phyloP scores from a whole-genome alignment of 1,284 basidiomycete genomes.

The Wallemia hederae region DNA sequence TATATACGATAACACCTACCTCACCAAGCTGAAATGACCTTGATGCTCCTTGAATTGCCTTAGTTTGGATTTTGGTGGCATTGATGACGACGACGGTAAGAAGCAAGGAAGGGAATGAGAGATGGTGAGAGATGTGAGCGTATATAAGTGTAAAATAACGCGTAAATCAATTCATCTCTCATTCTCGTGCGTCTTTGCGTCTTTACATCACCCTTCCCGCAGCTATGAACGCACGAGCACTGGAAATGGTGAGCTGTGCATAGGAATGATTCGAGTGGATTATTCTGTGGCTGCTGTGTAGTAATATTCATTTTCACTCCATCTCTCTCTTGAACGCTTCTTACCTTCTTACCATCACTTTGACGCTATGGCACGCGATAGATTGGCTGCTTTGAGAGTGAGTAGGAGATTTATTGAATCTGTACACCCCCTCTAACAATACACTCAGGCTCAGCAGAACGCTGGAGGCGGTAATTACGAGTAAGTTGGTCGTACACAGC shows the following conservation, averaged over 20 bases:
- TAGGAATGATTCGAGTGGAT: too few species aligned
- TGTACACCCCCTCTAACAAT: not conserved
- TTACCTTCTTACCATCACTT: too few species aligned
- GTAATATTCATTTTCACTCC: too few species aligned
- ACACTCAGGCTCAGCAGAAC: not conserved
- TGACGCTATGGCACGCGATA: not conserved
- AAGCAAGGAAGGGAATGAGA: not conserved
- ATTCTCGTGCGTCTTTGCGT: too few species aligned
- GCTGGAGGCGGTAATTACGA: not conserved
- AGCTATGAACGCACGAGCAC: too few species aligned
- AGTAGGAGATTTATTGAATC: not conserved
- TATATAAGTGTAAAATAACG: too few species aligned
- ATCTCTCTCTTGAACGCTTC: too few species aligned
- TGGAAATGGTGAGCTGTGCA: too few species aligned
- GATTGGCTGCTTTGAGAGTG: not conserved
- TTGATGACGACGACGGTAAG: not conserved
- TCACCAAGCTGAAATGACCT: constrained; percentile 80
- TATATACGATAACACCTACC: constrained; percentile 23
- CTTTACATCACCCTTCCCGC: too few species aligned
- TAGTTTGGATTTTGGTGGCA: constrained; percentile 14
- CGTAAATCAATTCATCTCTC: too few species aligned
- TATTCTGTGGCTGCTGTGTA: too few species aligned
- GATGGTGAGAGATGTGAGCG: not conserved
- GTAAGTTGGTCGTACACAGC: not conserved
- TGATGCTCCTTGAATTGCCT: constrained; percentile 64